Base-by-base conservation (phyloP, 495 filamentous ascomycete species). In the Pyrenula massariospora region DNA sequence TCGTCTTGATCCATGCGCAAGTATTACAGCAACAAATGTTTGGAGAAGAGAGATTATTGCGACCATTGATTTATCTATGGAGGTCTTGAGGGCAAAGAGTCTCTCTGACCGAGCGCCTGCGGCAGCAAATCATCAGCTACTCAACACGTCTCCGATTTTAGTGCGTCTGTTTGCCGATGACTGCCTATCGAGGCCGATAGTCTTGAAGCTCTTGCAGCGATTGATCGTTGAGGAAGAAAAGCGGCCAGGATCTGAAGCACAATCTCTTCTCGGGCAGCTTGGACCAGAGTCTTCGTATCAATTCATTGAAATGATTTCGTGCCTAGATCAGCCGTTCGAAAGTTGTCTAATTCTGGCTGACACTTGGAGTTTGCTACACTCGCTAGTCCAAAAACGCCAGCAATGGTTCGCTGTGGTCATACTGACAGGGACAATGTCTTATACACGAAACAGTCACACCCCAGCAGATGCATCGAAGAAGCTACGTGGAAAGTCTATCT, bases 381-480 rank as follows among this genome's bases (percentile, higher is more conserved):
- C 83, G n/a, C 82, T 96, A 51, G 79, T 97, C 51, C 87, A 88
- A 63, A 91, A 88, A 63, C 84, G 89, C 55, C 93, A 99, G 60
- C 90, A 95, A 64, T 97, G 94, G 85, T 85, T 99, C 72, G 84
- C 92, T 0, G 89, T 95, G 50, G 92, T 89, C 64, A 78, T 97
- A 53, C 83, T 97, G 23, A 95, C 91, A 2, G 93, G 93, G 22
- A 84, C 83, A 58, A 88, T 88, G 0, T 88, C 93, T 15, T 80
- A 84, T 54, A 21, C 22, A 8, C 8, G 8, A 20, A 85, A 82
- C 57, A 70, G 69, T 1, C 77, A 81, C 25, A 67, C 62, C 22
- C 75, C 76, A 57, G 63, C 63, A n/a, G 60, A 62, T 52, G 68
- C 65, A 24, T 62, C 63, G 11, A 66, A 62, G 0, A 63, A 63